Evolutionary conservation across 371 early-diverging fungal genomes (phyloP).

Genomic region (Actinomortierella ambigua): DNA sequence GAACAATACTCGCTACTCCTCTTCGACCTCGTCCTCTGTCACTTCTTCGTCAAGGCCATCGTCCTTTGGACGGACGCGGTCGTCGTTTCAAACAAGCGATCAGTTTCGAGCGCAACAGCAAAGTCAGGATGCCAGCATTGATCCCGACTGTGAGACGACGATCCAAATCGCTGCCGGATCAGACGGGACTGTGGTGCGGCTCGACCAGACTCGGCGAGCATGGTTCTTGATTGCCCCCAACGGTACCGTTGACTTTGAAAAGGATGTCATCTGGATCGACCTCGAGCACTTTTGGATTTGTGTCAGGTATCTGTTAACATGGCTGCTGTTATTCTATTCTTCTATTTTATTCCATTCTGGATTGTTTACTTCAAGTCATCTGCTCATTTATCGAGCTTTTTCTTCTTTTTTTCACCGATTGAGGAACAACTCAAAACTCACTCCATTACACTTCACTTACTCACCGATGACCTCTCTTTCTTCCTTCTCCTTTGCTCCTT

Average conservation of each 20-base stretch:
- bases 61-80: too few relatives aligned
- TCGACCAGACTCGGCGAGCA: conserved; percentile 20
- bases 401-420: too few relatives aligned
- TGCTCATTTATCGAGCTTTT: too few relatives aligned
- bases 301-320: conserved; percentile 40
- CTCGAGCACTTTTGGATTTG: conserved; percentile 40
- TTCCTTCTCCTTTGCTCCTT: not conserved
- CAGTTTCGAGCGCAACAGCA: conserved; percentile 4
- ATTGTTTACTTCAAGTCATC: too few relatives aligned
- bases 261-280: conserved; percentile 40
- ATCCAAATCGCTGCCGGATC: conserved; percentile 31
- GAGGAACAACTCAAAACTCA: too few relatives aligned
- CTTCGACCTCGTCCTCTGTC: not conserved
- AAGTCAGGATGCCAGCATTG: conserved; percentile 4
- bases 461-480: not conserved
- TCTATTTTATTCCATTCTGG: too few relatives aligned
- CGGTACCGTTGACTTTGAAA: conserved; percentile 28
- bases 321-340: too few relatives aligned
- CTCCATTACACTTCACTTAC: too few relatives aligned
- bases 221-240: conserved; percentile 41
- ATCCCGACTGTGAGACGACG: conserved; percentile 24
- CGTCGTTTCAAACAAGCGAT: too few relatives aligned
- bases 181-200: conserved; percentile 41
- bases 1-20: conserved; percentile 15
- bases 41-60: too few relatives aligned